These are phyloP conservation scores for Colletotrichum truncatum DNA, from an alignment of 2,329 filamentous ascomycete genomes.

Conservation along the genomic window DNA sequence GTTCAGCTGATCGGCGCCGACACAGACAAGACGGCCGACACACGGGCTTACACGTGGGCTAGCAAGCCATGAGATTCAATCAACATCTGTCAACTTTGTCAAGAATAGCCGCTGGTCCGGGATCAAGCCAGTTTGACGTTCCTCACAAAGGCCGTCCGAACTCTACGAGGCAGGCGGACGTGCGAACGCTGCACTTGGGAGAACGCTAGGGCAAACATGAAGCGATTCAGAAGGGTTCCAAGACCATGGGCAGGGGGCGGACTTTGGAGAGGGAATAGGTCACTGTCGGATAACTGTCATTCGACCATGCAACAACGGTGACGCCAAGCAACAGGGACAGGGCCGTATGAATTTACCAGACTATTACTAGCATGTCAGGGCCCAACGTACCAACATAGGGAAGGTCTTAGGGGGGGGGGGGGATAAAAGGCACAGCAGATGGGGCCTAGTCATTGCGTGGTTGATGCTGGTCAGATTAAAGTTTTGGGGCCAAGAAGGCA, in stretches of 20 bases:
- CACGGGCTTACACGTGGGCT: neutral
- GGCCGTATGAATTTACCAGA: neutral
- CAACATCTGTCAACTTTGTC: neutral
- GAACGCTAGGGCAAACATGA: neutral
- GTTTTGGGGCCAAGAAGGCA: conserved; percentile 8
- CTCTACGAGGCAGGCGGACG: neutral
- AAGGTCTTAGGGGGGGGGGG: neutral
- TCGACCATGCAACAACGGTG: neutral
- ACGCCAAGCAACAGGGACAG: conserved; percentile 11
- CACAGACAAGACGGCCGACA: neutral
- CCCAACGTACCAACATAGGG: neutral
- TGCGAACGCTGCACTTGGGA: neutral
- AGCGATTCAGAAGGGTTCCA: neutral
- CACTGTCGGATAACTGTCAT: too few relatives aligned
- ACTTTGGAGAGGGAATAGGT: too few relatives aligned
- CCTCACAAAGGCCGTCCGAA: conserved; percentile 12
- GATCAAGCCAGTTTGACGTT: neutral
- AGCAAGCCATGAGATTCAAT: neutral
- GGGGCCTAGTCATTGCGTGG: neutral
- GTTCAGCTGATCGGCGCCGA: conserved; percentile 2
- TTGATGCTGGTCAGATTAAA: conserved; percentile 23
- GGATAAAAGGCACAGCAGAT: neutral
- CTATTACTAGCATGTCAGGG: neutral
- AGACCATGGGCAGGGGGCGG: neutral
- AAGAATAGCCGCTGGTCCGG: conserved; percentile 11